Conservation (phyloP, 441 rosid genomes). For the Dalechampia spathulata region DNA sequence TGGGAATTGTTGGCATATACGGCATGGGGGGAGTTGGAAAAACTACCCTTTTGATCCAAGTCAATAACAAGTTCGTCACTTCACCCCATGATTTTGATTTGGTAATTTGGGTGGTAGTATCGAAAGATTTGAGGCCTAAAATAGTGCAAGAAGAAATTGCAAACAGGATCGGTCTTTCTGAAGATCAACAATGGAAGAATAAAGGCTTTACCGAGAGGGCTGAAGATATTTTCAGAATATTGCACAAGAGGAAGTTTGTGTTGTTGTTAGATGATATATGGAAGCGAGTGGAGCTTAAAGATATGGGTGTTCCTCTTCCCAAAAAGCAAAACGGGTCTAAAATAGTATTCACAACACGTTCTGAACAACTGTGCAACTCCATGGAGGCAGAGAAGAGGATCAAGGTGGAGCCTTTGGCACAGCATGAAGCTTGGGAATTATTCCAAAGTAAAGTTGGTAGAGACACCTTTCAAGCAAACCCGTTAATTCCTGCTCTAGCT, state of each 20-base stretch:
- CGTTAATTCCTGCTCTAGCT: not conserved
- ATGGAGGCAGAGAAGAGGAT: constrained; percentile 30
- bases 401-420: constrained; percentile 20
- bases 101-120: constrained; percentile 43
- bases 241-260: constrained; percentile 12
- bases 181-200: constrained; percentile 20
- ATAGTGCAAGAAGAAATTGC: constrained; percentile 31
- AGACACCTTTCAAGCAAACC: constrained; percentile 4
- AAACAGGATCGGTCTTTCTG: constrained; percentile 23
- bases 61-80: constrained; percentile 28
- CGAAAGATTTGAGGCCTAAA: constrained; percentile 22
- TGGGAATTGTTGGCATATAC: constrained; percentile 25
- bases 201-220: constrained; percentile 15
- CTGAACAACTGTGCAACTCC: constrained; percentile 24
- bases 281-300: constrained; percentile 13
- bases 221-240: not conserved
- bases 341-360: constrained; percentile 22
- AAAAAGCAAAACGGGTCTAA: constrained; percentile 13
- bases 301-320: constrained; percentile 19
- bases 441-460: not conserved
- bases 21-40: constrained; percentile 56
- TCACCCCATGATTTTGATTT: constrained; percentile 20
- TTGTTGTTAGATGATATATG: constrained; percentile 24
- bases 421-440: constrained; percentile 21
- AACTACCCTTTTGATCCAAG: constrained; percentile 38